Evolutionary conservation across 1,284 basidiomycete species (phyloP).

Genomic region (Mycena sp.): DNA sequence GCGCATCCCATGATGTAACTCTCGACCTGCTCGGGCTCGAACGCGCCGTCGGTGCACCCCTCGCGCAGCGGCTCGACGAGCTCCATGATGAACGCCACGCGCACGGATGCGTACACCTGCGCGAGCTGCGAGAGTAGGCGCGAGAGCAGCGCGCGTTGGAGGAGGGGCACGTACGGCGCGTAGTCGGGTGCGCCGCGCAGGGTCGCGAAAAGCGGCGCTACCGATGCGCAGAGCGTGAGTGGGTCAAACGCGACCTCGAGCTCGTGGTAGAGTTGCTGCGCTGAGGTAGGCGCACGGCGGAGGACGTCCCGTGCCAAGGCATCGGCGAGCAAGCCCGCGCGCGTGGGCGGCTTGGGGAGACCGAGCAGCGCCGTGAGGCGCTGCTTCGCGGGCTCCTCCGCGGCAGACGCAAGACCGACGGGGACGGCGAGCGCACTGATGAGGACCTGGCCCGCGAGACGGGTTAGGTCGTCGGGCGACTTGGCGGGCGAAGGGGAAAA

Average conservation of each 20-base stretch:
- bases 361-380: slow-evolving; percentile 90
- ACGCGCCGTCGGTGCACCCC: too few relatives aligned
- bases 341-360: slow-evolving; percentile 87
- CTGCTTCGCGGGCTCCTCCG: slow-evolving; percentile 71
- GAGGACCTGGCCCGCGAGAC: slow-evolving; percentile 91
- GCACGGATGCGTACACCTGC: slow-evolving; percentile 94
- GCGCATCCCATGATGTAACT: slow-evolving; percentile 95
- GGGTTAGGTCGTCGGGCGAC: slow-evolving; percentile 80
- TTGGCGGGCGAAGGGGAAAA: too few relatives aligned
- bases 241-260: slow-evolving; percentile 97
- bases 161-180: slow-evolving; percentile 87
- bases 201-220: slow-evolving; percentile 83
- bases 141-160: slow-evolving; percentile 93
- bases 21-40: slow-evolving; percentile 88
- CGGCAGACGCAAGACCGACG: too few relatives aligned
- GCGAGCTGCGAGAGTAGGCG: slow-evolving; percentile 95
- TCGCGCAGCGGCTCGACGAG: slow-evolving; percentile 83
- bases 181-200: slow-evolving; percentile 68
- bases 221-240: slow-evolving; percentile 84
- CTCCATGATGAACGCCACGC: slow-evolving; percentile 78
- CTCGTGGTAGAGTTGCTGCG: slow-evolving; percentile 89
- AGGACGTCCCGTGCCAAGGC: slow-evolving; percentile 90
- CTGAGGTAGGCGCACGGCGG: slow-evolving; percentile 78
- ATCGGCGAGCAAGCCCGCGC: slow-evolving; percentile 85
- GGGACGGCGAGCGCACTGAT: slow-evolving; percentile 95